Evolutionary conservation across 352 stramenopile species (phyloP), one percentile per base, ranked within the genome.

Genomic region (Aphanomyces euteiches): DNA sequence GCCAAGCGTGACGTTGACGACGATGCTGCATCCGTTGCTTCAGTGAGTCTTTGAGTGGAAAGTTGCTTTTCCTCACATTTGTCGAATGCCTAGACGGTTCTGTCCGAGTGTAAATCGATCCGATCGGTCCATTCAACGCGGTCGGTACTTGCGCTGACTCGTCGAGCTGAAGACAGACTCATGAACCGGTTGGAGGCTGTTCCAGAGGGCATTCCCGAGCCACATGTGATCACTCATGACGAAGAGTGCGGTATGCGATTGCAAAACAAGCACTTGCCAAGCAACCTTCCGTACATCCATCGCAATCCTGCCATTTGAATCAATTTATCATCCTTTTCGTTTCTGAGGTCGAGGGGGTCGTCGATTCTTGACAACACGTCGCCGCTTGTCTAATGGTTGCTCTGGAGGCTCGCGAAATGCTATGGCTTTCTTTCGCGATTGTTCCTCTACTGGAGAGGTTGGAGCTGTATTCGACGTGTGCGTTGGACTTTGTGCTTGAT

Each of bases 271-370:
- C 88, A 84, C 21, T 77, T 91, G 15, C 70, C 91, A 15, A 96
- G 90, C 70, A 98, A 98, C 72, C 79, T 98, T 59, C 89, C 92
- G 5, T 98, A 98, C 74, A 95, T 97, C 65, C 93, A 98, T 78
- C 89, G 92, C 48, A 98, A 98, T 76, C 92, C 92, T 58, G 92
- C 92, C 38, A 88, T 98, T 54, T 98, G 77, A 70, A 19, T 58
- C 15, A 12, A 13, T 36, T 37, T 19, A 58, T 36, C 45, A 58
- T 19, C 8, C 19, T 58, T 8, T 19, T 36, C 19, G 8, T 58
- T 36, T 36, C 15, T 36, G 8, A 28, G 50, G n/a, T 17, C 50
- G 54, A 7, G 54, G 54, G 28, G 17, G 17, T 7, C 28, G 54
- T 7, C 28, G 54, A 28, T 61, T 58, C 50, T 58, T 39, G 17